Base-by-base conservation (phyloP, 148 eudicot genomes). In the Talinum fruticosum region DNA sequence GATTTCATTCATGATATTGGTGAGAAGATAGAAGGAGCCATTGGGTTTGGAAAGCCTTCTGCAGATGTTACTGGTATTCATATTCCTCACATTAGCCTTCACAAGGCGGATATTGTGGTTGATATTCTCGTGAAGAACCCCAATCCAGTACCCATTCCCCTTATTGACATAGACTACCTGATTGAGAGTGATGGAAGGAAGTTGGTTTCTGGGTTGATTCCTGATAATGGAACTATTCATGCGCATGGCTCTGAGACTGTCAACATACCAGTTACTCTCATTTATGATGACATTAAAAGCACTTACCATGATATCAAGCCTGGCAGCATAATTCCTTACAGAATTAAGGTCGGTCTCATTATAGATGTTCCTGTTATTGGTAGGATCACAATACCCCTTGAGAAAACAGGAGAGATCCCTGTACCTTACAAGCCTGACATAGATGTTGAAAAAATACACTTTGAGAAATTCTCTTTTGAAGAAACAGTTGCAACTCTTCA, bases 191-290 rank as follows among this genome's bases (percentile, higher is more conserved):
- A 96, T 37, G 97, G 92, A 64, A 87, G 99, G 81, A 96, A 96
- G 77, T 85, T 96, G 69, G 73, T 96, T 69, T 96, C 99, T 49
- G 99, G 99, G 3, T 61, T 93, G 87, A 93, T 96, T 72, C 99
- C 99, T 19, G 99, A 96, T 83, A 87, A 97, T 33, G 99, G 99
- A 33, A 93, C 99, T 1, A 93, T 96, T 72, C 94, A 87, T 81
- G 94, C 97, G 53, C 99, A 91, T 82, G 97, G 97, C 68, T 91
- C 97, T 2, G 97, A 96, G 87, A 93, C 99, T 79, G 84, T 96
- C 62, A 90, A 90, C 83, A 91, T 96, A 78, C 99, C 99, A 5
- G 38, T 96, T 77, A 80, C 78, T 76, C 76, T 96, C 83, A 78
- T 96, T 65, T 96, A 80, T 72, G 90, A 90, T 76, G 99, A 96